Conservation (phyloP, 225 moss, liverwort and hornwort species). For the Takakia lepidozioides region DNA sequence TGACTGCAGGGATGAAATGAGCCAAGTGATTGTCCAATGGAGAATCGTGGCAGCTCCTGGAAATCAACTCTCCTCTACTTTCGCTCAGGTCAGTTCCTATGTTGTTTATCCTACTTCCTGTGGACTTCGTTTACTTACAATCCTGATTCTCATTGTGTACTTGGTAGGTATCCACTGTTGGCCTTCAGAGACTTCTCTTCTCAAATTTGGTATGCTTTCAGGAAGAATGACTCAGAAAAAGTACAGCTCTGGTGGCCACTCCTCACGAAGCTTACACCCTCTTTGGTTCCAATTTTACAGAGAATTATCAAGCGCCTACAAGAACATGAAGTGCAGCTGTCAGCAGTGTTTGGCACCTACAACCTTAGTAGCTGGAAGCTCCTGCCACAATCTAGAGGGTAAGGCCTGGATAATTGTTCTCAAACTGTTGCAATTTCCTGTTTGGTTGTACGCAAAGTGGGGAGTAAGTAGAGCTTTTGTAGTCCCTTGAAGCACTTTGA, state of each 20-base stretch:
- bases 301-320: conserved; percentile 47
- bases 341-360: conserved; percentile 61
- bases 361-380: conserved; percentile 64
- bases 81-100: conserved; percentile 23
- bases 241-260: background rate
- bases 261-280: background rate
- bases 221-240: background rate
- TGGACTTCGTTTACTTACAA: conserved; percentile 2
- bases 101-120: too few relatives aligned
- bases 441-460: background rate
- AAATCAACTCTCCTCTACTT: conserved; percentile 22
- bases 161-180: background rate
- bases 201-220: background rate
- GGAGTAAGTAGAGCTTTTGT: background rate
- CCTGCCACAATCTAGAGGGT: conserved; percentile 33
- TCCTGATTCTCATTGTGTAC: background rate
- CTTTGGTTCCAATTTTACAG: conserved; percentile 23
- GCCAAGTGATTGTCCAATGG: conserved; percentile 33
- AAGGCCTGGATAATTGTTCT: conserved; percentile 1
- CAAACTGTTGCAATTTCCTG: background rate
- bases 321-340: conserved; percentile 41
- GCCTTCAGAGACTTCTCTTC: background rate
- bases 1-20: conserved; percentile 18
- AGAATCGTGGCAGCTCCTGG: conserved; percentile 24
- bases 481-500: background rate